These are phyloP conservation scores for Hansfordia pulvinata DNA, from an alignment of 2,329 filamentous ascomycete species.

Conservation along the genomic window DNA sequence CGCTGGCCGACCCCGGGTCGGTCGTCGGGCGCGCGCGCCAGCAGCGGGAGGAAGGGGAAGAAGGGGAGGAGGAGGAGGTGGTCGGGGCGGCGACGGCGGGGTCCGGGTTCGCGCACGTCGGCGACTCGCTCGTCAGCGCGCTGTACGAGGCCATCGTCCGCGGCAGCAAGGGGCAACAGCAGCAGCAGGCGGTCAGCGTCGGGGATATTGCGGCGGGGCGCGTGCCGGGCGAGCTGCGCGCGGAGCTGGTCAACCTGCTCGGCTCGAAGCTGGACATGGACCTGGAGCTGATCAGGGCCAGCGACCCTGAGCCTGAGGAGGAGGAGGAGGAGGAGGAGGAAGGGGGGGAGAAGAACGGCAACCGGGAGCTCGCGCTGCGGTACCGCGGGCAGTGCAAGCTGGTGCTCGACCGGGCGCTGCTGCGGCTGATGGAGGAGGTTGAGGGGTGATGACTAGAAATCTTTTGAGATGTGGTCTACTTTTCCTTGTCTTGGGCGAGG, in stretches of 20 bases:
- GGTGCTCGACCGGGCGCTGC: conserved; percentile 31
- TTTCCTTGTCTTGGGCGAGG: too few relatives aligned
- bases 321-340: conserved; percentile 19
- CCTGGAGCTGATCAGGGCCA: conserved; percentile 30
- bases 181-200: conserved; percentile 11
- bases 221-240: conserved; percentile 24
- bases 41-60: conserved; percentile 15
- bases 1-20: conserved; percentile 32
- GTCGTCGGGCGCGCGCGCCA: conserved; percentile 28
- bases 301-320: conserved; percentile 29
- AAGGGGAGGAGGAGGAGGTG: conserved; percentile 13
- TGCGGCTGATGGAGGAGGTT: too few relatives aligned
- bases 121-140: conserved; percentile 38
- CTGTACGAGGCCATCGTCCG: conserved; percentile 23
- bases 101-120: conserved; percentile 34
- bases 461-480: too few relatives aligned
- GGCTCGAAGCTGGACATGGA: conserved; percentile 23
- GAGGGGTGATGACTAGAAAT: too few relatives aligned
- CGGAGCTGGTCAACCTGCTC: conserved; percentile 19
- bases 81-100: too few relatives aligned
- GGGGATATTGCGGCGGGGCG: conserved; percentile 28
- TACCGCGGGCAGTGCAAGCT: conserved; percentile 34
- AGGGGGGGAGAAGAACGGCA: conserved; percentile 19
- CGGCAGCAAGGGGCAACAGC: conserved; percentile 3
- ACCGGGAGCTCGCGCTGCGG: conserved; percentile 32